These are phyloP conservation scores for Colletotrichum sp. DNA, from an alignment of 2,329 filamentous ascomycete species.

Conservation along the genomic window DNA sequence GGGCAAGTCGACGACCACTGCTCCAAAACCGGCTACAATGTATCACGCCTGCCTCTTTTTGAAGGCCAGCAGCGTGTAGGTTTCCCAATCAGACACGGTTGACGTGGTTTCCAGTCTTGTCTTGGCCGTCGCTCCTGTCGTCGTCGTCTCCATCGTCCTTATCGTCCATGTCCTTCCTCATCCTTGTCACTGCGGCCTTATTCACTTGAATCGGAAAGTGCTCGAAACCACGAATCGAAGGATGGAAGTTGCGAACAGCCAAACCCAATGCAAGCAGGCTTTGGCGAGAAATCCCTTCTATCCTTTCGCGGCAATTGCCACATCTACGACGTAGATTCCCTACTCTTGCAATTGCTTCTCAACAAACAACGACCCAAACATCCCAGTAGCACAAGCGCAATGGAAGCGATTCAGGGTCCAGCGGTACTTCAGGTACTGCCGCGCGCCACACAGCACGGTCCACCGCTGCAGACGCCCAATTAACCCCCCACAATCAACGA, in stretches of 20 bases:
- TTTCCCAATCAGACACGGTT: not conserved
- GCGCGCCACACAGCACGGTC: not conserved
- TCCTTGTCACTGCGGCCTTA: not conserved
- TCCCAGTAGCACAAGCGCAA: not conserved
- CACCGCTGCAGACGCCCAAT: not conserved
- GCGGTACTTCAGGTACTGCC: not conserved
- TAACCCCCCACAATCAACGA: not conserved
- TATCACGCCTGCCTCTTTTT: not conserved
- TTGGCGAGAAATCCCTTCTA: not conserved
- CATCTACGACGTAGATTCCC: accelerated
- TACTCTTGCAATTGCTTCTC: not conserved
- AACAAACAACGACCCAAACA: accelerated
- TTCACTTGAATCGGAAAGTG: not conserved
- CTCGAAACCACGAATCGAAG: not conserved
- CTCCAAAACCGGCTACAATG: not conserved
- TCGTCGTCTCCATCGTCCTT: not conserved
- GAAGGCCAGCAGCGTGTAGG: no score
- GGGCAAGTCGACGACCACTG: not conserved
- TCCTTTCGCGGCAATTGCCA: accelerated
- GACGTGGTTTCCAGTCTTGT: not conserved
- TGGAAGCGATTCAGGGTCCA: not conserved
- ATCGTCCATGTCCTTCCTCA: no score
- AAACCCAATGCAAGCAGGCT: not conserved
- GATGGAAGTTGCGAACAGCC: not conserved
- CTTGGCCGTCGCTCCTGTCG: not conserved